A percentile compares a stretch with the other conserved stretches of the same genome.
Evolutionary conservation across 805 yeast genomes (phyloP).

Genomic region (Wickerhamomyces strasburgensis): DNA sequence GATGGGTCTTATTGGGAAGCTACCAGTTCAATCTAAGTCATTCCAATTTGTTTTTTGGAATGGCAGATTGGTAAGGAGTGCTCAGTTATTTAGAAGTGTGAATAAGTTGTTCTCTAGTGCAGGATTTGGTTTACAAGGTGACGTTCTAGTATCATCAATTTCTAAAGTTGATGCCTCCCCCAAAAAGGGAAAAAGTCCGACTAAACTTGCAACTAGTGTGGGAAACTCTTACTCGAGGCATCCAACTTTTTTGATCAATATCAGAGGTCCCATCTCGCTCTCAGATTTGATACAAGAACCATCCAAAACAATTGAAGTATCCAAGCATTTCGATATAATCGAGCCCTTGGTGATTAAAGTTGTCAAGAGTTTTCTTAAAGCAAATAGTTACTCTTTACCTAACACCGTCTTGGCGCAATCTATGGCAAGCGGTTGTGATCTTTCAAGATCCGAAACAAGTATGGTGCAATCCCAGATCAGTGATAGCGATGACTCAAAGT

Average conservation of each 20-base stretch:
- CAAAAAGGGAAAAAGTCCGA: conserved; percentile 18
- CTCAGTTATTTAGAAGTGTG: conserved; percentile 16
- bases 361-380: conserved; percentile 26
- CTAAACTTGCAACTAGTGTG: conserved; percentile 22
- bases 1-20: conserved; percentile 36
- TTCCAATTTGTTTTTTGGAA: conserved; percentile 46
- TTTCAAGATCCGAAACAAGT: neutral
- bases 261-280: conserved; percentile 24
- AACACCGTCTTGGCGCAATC: neutral
- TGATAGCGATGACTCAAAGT: too few species aligned
- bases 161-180: conserved; percentile 17
- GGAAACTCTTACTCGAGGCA: conserved; percentile 31
- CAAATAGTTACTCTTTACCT: conserved; percentile 19
- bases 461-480: too few species aligned
- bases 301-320: conserved; percentile 26
- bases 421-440: neutral
- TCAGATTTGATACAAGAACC: conserved; percentile 40
- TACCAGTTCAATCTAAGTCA: conserved; percentile 29
- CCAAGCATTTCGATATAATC: conserved; percentile 26
- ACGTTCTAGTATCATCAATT: conserved; percentile 15
- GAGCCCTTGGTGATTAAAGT: conserved; percentile 29
- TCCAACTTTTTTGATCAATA: conserved; percentile 36
- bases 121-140: conserved; percentile 17
- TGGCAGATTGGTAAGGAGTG: conserved; percentile 24
- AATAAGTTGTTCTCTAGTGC: conserved; percentile 24